Evolutionary conservation across 495 filamentous ascomycete species (phyloP).

Genomic region (Hypoxylon rickii): DNA sequence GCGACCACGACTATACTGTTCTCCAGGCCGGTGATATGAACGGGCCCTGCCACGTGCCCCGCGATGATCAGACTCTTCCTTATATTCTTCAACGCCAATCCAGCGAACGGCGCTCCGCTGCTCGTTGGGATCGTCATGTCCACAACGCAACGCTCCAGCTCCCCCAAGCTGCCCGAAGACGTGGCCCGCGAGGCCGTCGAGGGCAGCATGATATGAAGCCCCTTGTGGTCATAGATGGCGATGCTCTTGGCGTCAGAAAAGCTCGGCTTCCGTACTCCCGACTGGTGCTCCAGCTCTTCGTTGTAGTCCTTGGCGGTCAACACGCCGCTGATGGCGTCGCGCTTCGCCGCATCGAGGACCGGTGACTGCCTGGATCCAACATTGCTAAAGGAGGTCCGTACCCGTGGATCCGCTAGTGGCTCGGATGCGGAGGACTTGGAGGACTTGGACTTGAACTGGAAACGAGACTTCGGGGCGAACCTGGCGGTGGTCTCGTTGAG

Average conservation of each 20-base stretch:
- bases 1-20: slow-evolving; percentile 75
- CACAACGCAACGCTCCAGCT: slow-evolving; percentile 73
- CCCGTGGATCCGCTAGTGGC: slow-evolving; percentile 16
- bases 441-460: slow-evolving; percentile 52
- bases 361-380: slow-evolving; percentile 19
- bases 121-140: slow-evolving; percentile 74
- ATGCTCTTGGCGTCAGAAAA: slow-evolving; percentile 65
- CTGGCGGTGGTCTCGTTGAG: slow-evolving; percentile 48
- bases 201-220: slow-evolving; percentile 74
- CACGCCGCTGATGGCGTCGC: slow-evolving; percentile 36
- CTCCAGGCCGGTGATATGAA: slow-evolving; percentile 77
- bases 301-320: slow-evolving; percentile 54
- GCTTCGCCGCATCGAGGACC: slow-evolving; percentile 34
- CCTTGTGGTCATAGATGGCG: slow-evolving; percentile 63
- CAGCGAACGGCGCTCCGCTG: slow-evolving; percentile 69
- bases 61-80: slow-evolving; percentile 71
- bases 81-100: slow-evolving; percentile 72
- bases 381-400: slow-evolving; percentile 25
- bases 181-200: slow-evolving; percentile 66
- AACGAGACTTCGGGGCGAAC: slow-evolving; percentile 47
- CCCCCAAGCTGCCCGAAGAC: slow-evolving; percentile 72
- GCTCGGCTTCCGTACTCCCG: slow-evolving; percentile 57
- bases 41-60: slow-evolving; percentile 75
- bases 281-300: slow-evolving; percentile 47
- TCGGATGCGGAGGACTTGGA: slow-evolving; percentile 12